Base-by-base conservation (phyloP, 1,284 basidiomycete species). In the Trametes versicolor region DNA sequence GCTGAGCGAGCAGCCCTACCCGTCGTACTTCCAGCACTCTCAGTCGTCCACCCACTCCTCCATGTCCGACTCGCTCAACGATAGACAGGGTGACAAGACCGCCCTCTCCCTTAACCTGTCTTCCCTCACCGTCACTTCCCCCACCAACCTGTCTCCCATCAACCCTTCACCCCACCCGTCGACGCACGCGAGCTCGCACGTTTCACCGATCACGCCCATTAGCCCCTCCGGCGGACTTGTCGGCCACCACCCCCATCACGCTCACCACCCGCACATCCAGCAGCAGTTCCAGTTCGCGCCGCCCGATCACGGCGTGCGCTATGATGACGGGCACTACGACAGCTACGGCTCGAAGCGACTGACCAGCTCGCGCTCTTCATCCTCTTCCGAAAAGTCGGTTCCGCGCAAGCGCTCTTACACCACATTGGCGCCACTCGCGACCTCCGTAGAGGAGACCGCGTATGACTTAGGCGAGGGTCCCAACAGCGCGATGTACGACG, bases 51-150 rank as follows among this genome's bases (percentile, higher is more conserved):
- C 73, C 21, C 69, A 78, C 69, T 59, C 70, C 58, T 50, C 62
- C 63, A 70, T 72, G 62, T 64, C 51, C 59, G 71, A 70, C 63
- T 64, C 65, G n/a, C 66, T 68, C 61, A 58, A 68, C 60, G 77
- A 77, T 67, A 72, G 75, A 59, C 67, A 70, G 15, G 70, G 71
- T 58, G 74, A 76, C 72, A 69, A 74, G 60, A 71, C 76, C 29
- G 70, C 77, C 0, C 81, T 91, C 60, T 86, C 87, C n/a, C 85
- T 92, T 74, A 92, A 91, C 74, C 80, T 92, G 62, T 86, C 86
- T 36, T 82, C 83, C 0, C 82, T 92, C 60, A 80, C 84, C 55
- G 89, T 91, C 66, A 76, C 87, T 39, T 89, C 87, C 15, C 88
- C 90, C 19, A 82, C 86, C 21, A 84, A 84, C 64, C 80, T 87